Conservation (phyloP, 495 filamentous ascomycete genomes). For the Aspergillus diversus region DNA sequence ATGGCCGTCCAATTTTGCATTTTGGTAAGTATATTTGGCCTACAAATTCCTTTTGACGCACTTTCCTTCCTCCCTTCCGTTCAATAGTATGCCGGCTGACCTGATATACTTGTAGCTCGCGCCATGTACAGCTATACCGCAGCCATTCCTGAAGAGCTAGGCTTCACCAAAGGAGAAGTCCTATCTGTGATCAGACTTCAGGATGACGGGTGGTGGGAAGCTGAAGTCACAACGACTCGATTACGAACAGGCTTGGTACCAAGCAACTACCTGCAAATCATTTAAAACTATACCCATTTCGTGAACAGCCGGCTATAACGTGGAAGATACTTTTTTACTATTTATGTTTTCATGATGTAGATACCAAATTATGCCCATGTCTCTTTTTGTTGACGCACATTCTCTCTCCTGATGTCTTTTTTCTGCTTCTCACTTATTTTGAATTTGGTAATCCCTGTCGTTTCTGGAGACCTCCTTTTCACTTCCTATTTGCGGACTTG, state of each 20-base stretch:
- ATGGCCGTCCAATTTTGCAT: slow-evolving; percentile 86
- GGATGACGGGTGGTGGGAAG: slow-evolving; percentile 99
- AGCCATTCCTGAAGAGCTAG: slow-evolving; percentile 91
- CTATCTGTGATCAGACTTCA: slow-evolving; percentile 88
- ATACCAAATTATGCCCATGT: slow-evolving; percentile 33
- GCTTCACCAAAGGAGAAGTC: slow-evolving; percentile 90
- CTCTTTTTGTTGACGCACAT: slow-evolving; percentile 11
- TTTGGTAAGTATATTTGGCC: slow-evolving; percentile 69
- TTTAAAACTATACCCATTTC: slow-evolving; percentile 32
- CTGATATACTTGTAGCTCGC: slow-evolving; percentile 62
- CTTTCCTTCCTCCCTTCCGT: not conserved
- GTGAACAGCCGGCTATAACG: slow-evolving; percentile 32
- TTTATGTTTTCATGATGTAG: slow-evolving; percentile 29
- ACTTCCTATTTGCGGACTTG: not conserved
- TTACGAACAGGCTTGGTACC: slow-evolving; percentile 83
- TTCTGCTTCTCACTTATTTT: slow-evolving; percentile 11
- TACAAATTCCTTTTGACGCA: not conserved
- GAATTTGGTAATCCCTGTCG: slow-evolving; percentile 7
- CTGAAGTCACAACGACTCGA: slow-evolving; percentile 81
- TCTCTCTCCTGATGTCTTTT: slow-evolving; percentile 18
- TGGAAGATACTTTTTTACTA: slow-evolving; percentile 10
- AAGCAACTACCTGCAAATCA: slow-evolving; percentile 89
- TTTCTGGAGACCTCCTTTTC: not conserved
- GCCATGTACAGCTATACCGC: slow-evolving; percentile 94
- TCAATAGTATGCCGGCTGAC: slow-evolving; percentile 14